A percentile compares a stretch with the other conserved stretches of the same genome.
phyloP scores from a whole-genome alignment of 345 rosid species.

The Iberis pinnata region DNA sequence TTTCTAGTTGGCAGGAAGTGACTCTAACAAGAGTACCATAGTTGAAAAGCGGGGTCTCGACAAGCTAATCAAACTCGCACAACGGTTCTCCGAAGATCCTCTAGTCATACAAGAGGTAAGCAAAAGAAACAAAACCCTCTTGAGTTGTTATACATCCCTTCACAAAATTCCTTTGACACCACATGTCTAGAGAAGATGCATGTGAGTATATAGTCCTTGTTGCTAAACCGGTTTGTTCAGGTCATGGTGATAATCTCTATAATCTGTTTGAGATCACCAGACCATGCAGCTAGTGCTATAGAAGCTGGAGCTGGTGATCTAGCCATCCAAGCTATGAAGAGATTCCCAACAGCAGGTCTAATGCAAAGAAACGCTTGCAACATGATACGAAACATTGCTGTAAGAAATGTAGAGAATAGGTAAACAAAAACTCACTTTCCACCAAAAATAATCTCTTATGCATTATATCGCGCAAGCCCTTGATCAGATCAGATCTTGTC shows the following conservation, averaged over 20 bases:
- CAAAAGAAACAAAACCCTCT: constrained; percentile 4
- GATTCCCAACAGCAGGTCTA: constrained; percentile 58
- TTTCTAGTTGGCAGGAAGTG: constrained; percentile 85
- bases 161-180: not conserved
- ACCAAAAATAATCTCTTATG: not conserved
- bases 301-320: constrained; percentile 95
- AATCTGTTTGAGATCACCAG: constrained; percentile 81
- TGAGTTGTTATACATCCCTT: not conserved
- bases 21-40: constrained; percentile 68
- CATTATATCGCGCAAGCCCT: not conserved
- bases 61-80: constrained; percentile 57
- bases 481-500: not conserved
- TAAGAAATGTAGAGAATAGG: constrained; percentile 84
- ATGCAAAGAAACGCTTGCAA: constrained; percentile 73
- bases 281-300: constrained; percentile 70
- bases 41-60: constrained; percentile 71
- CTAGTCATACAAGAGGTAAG: constrained; percentile 81
- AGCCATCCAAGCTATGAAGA: constrained; percentile 79
- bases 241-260: constrained; percentile 67
- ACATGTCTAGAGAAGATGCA: constrained; percentile 5
- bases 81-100: constrained; percentile 71
- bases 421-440: constrained; percentile 14
- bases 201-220: constrained; percentile 1
- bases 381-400: constrained; percentile 88
- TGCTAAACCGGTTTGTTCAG: constrained; percentile 33